Percentiles rank a stretch among this genome's conserved stretches.
Evolutionary conservation across 192 early-diverging fungal species (phyloP).

Genomic region (Podila epicladia): DNA sequence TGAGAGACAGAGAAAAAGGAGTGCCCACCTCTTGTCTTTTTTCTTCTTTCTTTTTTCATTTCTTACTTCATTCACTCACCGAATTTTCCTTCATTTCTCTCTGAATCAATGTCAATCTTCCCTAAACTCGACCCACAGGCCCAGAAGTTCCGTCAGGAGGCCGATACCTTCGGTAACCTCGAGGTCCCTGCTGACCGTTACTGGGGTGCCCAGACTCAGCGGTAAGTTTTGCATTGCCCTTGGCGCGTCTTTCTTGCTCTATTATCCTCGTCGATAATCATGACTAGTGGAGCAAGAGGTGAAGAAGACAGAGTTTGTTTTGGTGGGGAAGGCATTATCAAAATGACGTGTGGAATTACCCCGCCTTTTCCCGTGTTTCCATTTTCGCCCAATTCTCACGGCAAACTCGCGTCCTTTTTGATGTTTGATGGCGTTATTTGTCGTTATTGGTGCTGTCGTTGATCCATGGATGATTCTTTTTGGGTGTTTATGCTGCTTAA

Average conservation of each 20-base stretch:
- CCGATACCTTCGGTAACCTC: conserved; percentile 94
- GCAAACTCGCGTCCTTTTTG: too few relatives aligned
- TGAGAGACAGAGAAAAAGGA: not conserved
- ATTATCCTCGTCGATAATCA: not conserved
- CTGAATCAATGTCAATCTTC: conserved; percentile 24
- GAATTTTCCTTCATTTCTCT: not conserved
- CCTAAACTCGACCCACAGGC: conserved; percentile 53
- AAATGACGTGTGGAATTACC: too few relatives aligned
- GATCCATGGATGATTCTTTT: not conserved
- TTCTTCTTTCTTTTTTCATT: conserved; percentile 2
- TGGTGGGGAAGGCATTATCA: too few relatives aligned
- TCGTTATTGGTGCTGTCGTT: too few relatives aligned
- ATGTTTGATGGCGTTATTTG: too few relatives aligned
- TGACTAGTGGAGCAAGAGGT: too few relatives aligned
- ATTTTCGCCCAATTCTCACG: conserved; percentile 1
- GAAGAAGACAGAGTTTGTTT: too few relatives aligned
- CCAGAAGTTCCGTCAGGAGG: conserved; percentile 76
- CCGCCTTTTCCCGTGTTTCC: not conserved
- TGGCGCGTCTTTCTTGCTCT: not conserved
- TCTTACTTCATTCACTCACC: not conserved
- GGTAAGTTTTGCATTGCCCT: conserved; percentile 57
- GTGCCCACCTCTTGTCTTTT: not conserved
- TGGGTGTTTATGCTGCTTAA: not conserved
- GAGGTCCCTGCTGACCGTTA: conserved; percentile 95
- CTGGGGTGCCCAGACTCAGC: conserved; percentile 98